A percentile compares a stretch with the other conserved stretches of the same genome.
These are phyloP conservation scores for Nannochloropsis gaditana DNA, from an alignment of 108 stramenopile genomes.

Conservation along the genomic window DNA sequence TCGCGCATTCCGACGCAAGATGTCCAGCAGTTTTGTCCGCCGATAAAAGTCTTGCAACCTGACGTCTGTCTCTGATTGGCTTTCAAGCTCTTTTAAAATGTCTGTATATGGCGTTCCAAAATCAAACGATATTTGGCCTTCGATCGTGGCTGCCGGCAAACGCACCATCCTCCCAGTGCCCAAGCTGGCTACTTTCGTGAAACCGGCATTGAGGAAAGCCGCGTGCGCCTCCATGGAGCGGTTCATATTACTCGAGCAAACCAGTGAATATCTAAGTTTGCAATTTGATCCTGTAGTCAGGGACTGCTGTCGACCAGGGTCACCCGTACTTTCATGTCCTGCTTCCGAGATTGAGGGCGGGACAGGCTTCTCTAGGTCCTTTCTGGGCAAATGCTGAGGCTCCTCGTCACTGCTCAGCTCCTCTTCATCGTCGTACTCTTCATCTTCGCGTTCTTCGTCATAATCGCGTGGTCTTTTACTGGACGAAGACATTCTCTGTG, in stretches of 20 bases:
- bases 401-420: neutral
- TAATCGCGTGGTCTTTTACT: neutral
- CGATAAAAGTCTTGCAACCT: constrained; percentile 1
- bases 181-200: constrained; percentile 1
- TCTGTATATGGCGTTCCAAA: constrained; percentile 20
- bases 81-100: constrained; percentile 16
- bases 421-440: neutral
- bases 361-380: too few species aligned
- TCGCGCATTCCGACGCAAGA: neutral
- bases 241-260: neutral
- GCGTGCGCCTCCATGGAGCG: constrained; percentile 10
- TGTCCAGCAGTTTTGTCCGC: constrained; percentile 12
- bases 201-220: neutral
- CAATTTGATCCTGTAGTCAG: neutral
- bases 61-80: neutral
- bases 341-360: too few species aligned
- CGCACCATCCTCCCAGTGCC: neutral
- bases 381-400: neutral
- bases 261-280: neutral
- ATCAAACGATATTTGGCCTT: neutral
- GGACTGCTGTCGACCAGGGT: neutral
- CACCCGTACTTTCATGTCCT: too few species aligned
- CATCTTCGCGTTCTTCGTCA: constrained; percentile 6
- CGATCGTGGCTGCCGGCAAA: neutral
- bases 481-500: neutral